Base-by-base conservation (phyloP, 208 protist species). In the Novymonas esmeraldas region DNA sequence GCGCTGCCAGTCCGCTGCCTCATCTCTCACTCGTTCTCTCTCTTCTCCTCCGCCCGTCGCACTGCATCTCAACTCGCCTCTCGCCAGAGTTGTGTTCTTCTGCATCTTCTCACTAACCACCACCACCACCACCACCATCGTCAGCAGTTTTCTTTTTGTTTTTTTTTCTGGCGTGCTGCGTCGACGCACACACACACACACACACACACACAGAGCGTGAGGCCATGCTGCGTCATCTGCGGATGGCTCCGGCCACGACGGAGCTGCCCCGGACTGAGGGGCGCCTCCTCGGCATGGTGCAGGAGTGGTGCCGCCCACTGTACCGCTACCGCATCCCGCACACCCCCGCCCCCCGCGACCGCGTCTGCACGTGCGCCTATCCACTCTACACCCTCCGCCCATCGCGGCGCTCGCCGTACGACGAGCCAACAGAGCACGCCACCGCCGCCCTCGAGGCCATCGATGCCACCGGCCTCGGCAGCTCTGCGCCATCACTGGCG, bases 361-460 rank as follows among this genome's bases (percentile, higher is more conserved):
- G 64, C 1, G 57, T 78, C 18, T 90, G 84, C 72, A 67, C 64
- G 36, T 91, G 85, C 67, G 67, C 68, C 20, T 88, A 86, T 50
- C 82, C 85, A 1, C 68, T 91, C 38, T 91, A 78, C 72, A 90
- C 84, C 13, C 68, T 87, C 2, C 85, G 84, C 50, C 65, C 72
- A 2, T 75, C 84, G 6, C 24, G 48, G 7, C 56, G 61, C 34
- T 87, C 81, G 0, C 84, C 79, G 14, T 86, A 81, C 34, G 78
- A 84, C 50, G 64, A 66, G 52, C 59, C 71, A 6, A 64, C 67
- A 0, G 42, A 46, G 16, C 26, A 58, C 42, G 16, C 59, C n/a
- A 16, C 59, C n/a, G 60, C 59, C 18, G n/a, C 24, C 13, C 54
- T 33, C 14, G 69, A 75, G 45, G 44, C 69, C 1, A 45, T 69